A percentile compares a stretch with the other conserved stretches of the same genome.
These are phyloP conservation scores for Neurospora sp. DNA, from an alignment of 495 filamentous ascomycete species.

Conservation along the genomic window DNA sequence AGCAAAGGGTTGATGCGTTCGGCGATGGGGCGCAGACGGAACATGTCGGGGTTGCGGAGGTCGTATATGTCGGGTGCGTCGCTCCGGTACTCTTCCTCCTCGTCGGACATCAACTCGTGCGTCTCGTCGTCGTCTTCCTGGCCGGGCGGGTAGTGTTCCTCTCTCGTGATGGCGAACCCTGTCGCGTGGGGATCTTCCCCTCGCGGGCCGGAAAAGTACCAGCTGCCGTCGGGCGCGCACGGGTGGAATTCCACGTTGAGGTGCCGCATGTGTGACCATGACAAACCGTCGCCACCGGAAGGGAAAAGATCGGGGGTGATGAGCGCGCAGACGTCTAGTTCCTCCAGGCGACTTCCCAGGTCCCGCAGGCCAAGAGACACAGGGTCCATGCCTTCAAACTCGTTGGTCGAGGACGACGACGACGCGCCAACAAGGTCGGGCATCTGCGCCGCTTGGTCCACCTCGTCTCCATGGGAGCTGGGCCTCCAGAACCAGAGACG, in stretches of 20 bases:
- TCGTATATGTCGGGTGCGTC: background rate
- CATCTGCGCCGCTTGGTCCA: slow-evolving; percentile 12
- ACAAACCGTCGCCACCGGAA: slow-evolving; percentile 1
- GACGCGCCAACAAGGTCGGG: slow-evolving; percentile 13
- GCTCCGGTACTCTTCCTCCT: slow-evolving; percentile 11
- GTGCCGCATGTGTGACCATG: slow-evolving; percentile 19
- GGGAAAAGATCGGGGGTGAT: slow-evolving; percentile 26
- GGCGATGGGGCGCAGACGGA: slow-evolving; percentile 15
- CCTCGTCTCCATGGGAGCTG: slow-evolving; percentile 3
- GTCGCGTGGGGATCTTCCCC: slow-evolving; percentile 14
- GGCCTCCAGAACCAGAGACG: slow-evolving; percentile 18
- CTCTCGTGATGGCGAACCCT: slow-evolving; percentile 20
- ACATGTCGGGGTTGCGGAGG: slow-evolving; percentile 16
- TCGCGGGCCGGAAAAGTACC: slow-evolving; percentile 22
- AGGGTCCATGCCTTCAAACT: slow-evolving; percentile 10
- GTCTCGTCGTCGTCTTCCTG: slow-evolving; percentile 14
- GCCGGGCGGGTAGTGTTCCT: slow-evolving; percentile 22
- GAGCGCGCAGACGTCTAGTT: slow-evolving; percentile 15
- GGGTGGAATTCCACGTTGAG: slow-evolving; percentile 22
- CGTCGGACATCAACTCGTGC: slow-evolving; percentile 11
- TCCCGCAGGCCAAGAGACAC: slow-evolving; percentile 15
- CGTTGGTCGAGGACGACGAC: background rate
- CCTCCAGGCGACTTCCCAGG: slow-evolving; percentile 10
- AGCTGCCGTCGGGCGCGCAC: slow-evolving; percentile 19
- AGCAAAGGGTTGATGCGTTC: slow-evolving; percentile 16